A percentile compares a stretch with the other conserved stretches of the same genome.
Evolutionary conservation across 1,284 basidiomycete species (phyloP).

Genomic region (Moesziomyces sp.): DNA sequence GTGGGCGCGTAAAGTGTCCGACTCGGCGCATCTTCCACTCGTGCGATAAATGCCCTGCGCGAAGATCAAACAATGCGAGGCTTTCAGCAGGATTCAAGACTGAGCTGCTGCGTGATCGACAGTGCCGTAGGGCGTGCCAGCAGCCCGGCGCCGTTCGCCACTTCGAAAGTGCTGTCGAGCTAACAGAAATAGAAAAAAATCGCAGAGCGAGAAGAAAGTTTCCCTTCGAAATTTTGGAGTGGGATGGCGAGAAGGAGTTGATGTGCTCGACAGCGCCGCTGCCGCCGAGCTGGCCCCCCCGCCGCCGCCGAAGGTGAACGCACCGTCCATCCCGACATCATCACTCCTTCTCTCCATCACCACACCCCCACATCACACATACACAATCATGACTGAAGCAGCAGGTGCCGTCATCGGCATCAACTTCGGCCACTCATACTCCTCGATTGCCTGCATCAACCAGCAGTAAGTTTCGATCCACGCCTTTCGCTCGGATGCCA

Average conservation of each 20-base stretch:
- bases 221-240: not conserved
- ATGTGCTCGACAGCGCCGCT: not conserved
- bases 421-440: slow-evolving; percentile 96
- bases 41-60: not conserved
- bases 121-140: not conserved
- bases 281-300: not conserved
- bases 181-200: not conserved
- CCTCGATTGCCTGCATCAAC: slow-evolving; percentile 93
- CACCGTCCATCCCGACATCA: not conserved
- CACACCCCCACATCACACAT: not conserved
- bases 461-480: slow-evolving; percentile 75
- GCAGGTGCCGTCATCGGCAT: slow-evolving; percentile 78
- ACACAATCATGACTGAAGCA: slow-evolving; percentile 54
- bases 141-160: not conserved
- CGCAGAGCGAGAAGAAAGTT: not conserved
- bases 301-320: not conserved
- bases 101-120: not conserved
- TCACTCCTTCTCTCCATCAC: not conserved
- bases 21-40: not conserved
- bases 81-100: not conserved
- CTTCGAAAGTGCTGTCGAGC: not conserved
- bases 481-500: too few species aligned
- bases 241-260: not conserved
- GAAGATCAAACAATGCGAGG: not conserved
- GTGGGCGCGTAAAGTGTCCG: slow-evolving; percentile 15